Base-by-base conservation (phyloP, 495 filamentous ascomycete species). In the Choiromyces venosus region DNA sequence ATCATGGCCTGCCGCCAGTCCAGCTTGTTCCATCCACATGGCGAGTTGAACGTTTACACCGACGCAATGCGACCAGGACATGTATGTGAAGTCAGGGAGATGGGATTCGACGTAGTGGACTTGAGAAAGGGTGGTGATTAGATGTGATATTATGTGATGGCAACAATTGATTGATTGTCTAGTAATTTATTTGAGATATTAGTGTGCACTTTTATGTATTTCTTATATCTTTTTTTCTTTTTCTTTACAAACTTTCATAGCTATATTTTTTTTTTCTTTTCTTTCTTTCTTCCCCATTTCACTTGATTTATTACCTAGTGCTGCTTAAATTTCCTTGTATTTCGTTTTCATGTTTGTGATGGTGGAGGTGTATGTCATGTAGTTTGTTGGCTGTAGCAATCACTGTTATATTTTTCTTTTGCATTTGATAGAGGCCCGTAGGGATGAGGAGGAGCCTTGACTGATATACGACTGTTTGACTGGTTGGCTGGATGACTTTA, bases 11-110 rank as follows among this genome's bases (percentile, higher is more conserved):
- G 95, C 83, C 87, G 82, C 0, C 87, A 93, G 71, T 86, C 85
- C 0, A 90, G 92, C 0, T 83, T 94, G 3, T 99, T 99, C 81
- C 95, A 99, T 83, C 91, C 89, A 2, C 91, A 94, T 79, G 82
- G 81, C 0, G 89, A 91, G 77, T 80, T 84, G 40, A 86, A 93
- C 76, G 86, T 96, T 8, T 99, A 98, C 80, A 96, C 91, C 0
- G 91, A 93, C 82, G 95, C 93, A 0, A 81, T 91, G 67, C 84
- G 90, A 36, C 89, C 90, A 0, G 95, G 95, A 0, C 95, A 99
- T 85, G 95, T 97, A 7, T 90, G 89, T 74, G 93, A 97, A 82
- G 88, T 87, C 16, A 85, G 87, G 42, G 89, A 89, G 10, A 82
- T 96, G 71, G 87, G 91, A 36, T 95, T 93, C 79, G 87, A 92